These are phyloP conservation scores for Fusarium mundagurra DNA, from an alignment of 2,329 filamentous ascomycete species.

Conservation along the genomic window DNA sequence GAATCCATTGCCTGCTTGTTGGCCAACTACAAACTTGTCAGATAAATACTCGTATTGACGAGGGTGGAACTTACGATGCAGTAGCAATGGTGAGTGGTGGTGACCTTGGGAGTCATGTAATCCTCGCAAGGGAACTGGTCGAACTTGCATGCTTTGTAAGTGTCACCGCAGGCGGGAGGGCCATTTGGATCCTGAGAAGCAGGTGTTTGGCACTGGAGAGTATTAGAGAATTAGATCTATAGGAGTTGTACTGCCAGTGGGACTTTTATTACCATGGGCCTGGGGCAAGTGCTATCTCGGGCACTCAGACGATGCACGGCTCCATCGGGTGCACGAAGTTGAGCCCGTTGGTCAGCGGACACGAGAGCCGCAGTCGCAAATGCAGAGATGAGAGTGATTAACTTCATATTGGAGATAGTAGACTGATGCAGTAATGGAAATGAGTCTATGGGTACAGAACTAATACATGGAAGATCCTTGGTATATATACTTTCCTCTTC, in stretches of 20 bases:
- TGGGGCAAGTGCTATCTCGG: background rate
- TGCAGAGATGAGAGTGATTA: background rate
- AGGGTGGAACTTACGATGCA: background rate
- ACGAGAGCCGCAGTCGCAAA: background rate
- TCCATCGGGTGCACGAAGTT: background rate
- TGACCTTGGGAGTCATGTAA: background rate
- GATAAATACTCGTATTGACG: rapidly evolving
- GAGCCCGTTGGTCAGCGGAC: background rate
- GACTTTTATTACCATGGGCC: background rate
- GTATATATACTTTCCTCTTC: background rate
- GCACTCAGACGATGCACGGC: background rate
- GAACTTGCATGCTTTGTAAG: background rate
- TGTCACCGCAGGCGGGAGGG: background rate
- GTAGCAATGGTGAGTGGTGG: background rate
- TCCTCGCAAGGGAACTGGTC: background rate
- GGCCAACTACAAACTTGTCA: background rate
- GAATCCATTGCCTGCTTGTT: background rate
- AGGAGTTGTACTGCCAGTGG: rapidly evolving
- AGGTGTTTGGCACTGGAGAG: background rate
- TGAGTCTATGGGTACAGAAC: no score
- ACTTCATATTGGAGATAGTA: background rate
- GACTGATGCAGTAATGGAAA: no score
- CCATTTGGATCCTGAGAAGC: background rate
- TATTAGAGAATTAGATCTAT: rapidly evolving
- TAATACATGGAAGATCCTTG: no score